These are phyloP conservation scores for Fusarium siculi DNA, from an alignment of 2,329 filamentous ascomycete genomes.

Conservation along the genomic window DNA sequence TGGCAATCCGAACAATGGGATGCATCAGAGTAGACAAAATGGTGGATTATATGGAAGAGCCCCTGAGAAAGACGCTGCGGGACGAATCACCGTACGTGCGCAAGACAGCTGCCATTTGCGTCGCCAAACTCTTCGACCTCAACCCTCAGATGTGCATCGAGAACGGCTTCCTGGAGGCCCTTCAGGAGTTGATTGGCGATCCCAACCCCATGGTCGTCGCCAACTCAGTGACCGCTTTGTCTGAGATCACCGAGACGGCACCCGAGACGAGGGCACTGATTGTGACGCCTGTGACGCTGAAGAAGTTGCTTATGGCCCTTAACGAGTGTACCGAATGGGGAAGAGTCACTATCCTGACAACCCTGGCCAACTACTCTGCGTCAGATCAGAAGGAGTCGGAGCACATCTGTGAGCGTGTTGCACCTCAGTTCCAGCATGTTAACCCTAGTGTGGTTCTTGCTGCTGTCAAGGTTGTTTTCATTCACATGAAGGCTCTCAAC, in stretches of 20 bases:
- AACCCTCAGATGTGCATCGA: conserved; percentile 94
- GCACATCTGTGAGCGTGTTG: conserved; percentile 96
- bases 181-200: conserved; percentile 96
- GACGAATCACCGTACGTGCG: conserved; percentile 98
- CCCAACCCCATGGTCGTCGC: conserved; percentile 99
- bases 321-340: conserved; percentile 99
- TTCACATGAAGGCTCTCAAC: conserved; percentile 90
- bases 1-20: conserved; percentile 98
- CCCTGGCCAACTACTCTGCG: conserved; percentile 87
- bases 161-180: conserved; percentile 91
- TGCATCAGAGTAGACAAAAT: conserved; percentile 99
- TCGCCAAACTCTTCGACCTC: conserved; percentile 96
- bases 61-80: conserved; percentile 91
- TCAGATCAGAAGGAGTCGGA: conserved; percentile 94
- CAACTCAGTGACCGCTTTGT: conserved; percentile 93
- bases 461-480: conserved; percentile 97
- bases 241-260: conserved; percentile 89
- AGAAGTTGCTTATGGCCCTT: conserved; percentile 95
- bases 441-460: conserved; percentile 96
- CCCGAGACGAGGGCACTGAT: conserved; percentile 90
- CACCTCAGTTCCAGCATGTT: conserved; percentile 97
- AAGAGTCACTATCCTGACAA: conserved; percentile 90
- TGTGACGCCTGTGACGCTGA: conserved; percentile 83
- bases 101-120: conserved; percentile 97
- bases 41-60: conserved; percentile 99